A percentile compares a stretch with the other conserved stretches of the same genome.
Conservation (phyloP, 768 basidiomycete species). For the Boletus fagicola region DNA sequence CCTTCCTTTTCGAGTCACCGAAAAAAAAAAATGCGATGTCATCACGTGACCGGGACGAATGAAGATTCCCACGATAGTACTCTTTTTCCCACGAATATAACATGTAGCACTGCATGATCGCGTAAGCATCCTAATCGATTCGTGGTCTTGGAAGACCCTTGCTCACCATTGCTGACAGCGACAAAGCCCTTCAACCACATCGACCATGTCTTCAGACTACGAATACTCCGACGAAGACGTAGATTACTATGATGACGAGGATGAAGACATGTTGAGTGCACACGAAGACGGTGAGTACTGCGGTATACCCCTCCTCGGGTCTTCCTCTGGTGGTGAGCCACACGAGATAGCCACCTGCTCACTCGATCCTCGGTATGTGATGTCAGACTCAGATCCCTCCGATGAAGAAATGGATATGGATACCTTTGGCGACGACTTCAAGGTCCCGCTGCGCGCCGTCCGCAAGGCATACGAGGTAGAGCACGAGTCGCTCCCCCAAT, state of each 20-base stretch:
- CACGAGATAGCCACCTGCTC: conserved; percentile 12
- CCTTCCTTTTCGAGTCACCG: conserved; percentile 30
- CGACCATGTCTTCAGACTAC: conserved; percentile 60
- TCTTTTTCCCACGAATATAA: conserved; percentile 9
- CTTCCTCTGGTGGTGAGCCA: conserved; percentile 24
- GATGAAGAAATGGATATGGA: conserved; percentile 75
- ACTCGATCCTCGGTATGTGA: conserved; percentile 17
- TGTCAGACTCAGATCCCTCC: conserved; percentile 40
- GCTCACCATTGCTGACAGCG: conserved; percentile 20
- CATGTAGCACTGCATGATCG: conserved; percentile 15
- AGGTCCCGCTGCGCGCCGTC: conserved; percentile 50
- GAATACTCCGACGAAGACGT: conserved; percentile 68
- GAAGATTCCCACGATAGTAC: conserved; percentile 2
- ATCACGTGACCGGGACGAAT: background rate
- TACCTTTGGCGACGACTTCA: conserved; percentile 62
- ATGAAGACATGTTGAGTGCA: conserved; percentile 61
- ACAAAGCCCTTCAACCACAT: conserved; percentile 10
- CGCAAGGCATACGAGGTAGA: conserved; percentile 82
- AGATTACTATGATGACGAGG: conserved; percentile 69
- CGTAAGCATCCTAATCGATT: conserved; percentile 33
- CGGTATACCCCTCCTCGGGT: conserved; percentile 3
- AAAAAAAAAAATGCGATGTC: conserved; percentile 10
- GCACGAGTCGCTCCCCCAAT: conserved; percentile 71
- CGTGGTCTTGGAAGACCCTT: conserved; percentile 14
- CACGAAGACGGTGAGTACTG: conserved; percentile 52